Evolutionary conservation across 768 basidiomycete genomes (phyloP).

Genomic region (Phlebiopsis gigantea): DNA sequence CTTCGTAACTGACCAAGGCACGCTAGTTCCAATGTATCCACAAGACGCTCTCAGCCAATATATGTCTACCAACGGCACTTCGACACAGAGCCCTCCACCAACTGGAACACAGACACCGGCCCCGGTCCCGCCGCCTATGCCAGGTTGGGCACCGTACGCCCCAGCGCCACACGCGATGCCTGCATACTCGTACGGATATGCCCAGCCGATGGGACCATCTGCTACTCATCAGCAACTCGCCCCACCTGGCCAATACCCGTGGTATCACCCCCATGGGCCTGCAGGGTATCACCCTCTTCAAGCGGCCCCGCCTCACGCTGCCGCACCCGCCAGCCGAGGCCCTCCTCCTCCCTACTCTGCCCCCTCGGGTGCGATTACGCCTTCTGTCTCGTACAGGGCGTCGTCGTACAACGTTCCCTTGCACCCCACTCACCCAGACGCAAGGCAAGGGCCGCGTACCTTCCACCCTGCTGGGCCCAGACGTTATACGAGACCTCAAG

Average conservation of each 20-base stretch:
- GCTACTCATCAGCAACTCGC: neutral
- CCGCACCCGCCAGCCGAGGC: neutral
- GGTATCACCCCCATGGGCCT: no score
- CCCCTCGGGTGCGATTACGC: neutral
- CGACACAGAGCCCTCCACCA: constrained; percentile 21
- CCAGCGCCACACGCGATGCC: constrained; percentile 5
- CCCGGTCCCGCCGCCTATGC: neutral
- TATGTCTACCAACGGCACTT: constrained; percentile 40
- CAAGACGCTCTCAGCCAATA: constrained; percentile 68
- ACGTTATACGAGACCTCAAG: neutral
- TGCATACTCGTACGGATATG: constrained; percentile 11
- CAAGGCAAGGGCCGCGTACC: neutral
- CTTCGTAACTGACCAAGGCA: constrained; percentile 68
- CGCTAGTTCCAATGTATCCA: constrained; percentile 65
- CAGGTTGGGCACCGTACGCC: neutral
- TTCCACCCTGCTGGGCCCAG: neutral
- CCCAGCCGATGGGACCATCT: neutral
- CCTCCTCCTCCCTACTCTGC: neutral
- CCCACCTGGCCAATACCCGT: neutral
- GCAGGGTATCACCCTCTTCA: no score
- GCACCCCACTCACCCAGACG: neutral
- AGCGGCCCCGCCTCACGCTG: neutral
- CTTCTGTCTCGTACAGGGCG: neutral
- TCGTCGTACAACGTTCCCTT: neutral
- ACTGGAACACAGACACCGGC: neutral